Evolutionary conservation across 2,329 filamentous ascomycete species (phyloP), one percentile per base, ranked within the genome.

Genomic region (Samsoniella hepiali): DNA sequence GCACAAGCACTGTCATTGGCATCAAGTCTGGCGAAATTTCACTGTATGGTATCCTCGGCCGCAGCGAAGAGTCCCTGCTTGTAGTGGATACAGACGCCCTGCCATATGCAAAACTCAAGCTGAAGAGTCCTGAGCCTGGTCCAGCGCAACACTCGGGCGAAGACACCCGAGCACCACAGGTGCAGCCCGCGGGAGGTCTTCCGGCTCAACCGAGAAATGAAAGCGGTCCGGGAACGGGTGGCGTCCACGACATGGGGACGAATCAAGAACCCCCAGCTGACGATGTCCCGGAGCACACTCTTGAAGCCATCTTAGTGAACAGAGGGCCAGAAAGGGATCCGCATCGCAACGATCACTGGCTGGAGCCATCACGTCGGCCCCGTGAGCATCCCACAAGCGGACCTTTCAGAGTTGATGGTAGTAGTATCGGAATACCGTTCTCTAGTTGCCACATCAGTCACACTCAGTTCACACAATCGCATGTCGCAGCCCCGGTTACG

Each of bases 1-100:
- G 91, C 0, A 92, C 88, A 0, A 92, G 88, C 65, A 83, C 87
- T 0, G 88, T 93, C 0, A 74, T 93, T 40, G 86, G 87, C 3
- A 84, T 94, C 36, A 78, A 84, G 11, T 74, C 79, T 5, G 90
- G 88, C 0, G 84, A 87, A 50, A 86, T 92, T 7, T 85, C 76
- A 56, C 80, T 93, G 0, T 91, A 89, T 62, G 89, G 90, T 0
- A 77, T 91, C 0, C 76, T 92, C 3, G 90, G 90, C 0, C 87
- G 90, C 15, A 86, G 84, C 1, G 86, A 90, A 62, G 86, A 90
- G 69, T 84, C 84, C 2, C 75, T 92, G 1, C 74, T 93, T 5
- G 79, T 93, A 0, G 84, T 91, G 0, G 88, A 93, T 72, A 88
- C 88, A 0, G 75, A 76, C 1, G 66, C 69, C 0, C 62, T 76